Base-by-base conservation (phyloP, 129 eudicot species). In the sunflower (Helianthus annuus) region DNA sequence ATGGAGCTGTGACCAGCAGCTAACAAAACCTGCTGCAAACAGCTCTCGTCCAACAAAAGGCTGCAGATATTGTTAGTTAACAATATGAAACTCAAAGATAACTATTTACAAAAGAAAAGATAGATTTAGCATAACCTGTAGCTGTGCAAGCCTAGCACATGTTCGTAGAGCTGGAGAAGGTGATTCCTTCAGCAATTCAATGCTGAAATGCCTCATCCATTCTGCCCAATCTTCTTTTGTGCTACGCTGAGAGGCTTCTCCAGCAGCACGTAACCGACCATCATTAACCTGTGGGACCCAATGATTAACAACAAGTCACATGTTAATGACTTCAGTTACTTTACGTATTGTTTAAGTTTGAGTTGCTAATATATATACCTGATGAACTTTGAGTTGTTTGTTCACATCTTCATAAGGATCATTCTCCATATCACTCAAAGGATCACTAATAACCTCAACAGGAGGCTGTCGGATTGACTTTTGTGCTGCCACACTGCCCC, bases 201-300 rank as follows among this genome's bases (percentile, higher is more conserved):
- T 90, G 82, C 99, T 90, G 76, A 90, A 95, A 90, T 95, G 99
- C 76, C 99, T 83, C 99, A 95, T 95, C 99, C 99, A 95, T 83
- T 95, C 99, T 34, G 96, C 97, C 99, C 99, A 95, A 73, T 95
- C 99, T 81, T 95, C 99, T 78, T 83, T 88, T 22, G 99, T 95
- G 75, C 99, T 95, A 64, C 99, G 97, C 54, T 95, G 96, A 70
- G 99, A 95, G 55, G 99, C 99, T 86, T 90, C 97, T 22, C 94
- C 99, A 73, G 99, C 99, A 79, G 91, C 83, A 22, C 93, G 94
- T 64, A 95, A 73, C 68, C 97, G 84, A 27, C 84, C 86, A 73
- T 95, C 97, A 36, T 90, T 86, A 17, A 95, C 96, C 99, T 95
- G 73, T 48, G 68, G n/a, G 29, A 68, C 51, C 45, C 3, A 46